A percentile compares a stretch with the other conserved stretches of the same genome.
Evolutionary conservation across 441 rosid genomes (phyloP).

Genomic region (California macrophylla): DNA sequence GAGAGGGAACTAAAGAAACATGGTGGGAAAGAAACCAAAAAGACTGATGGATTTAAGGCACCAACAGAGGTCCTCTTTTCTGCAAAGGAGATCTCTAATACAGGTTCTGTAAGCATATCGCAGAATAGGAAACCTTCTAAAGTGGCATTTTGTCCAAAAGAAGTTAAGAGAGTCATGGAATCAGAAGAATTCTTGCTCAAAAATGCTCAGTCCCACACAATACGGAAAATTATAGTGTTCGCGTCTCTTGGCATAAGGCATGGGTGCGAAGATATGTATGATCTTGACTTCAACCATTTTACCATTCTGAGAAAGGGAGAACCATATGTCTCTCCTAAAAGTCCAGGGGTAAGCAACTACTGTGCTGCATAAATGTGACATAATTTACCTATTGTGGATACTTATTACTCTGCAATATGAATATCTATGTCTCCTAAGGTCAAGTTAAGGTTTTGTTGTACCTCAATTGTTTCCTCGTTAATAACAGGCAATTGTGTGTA

Average conservation of each 20-base stretch:
- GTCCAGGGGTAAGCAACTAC: conserved; percentile 38
- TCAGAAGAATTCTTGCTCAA: conserved; percentile 25
- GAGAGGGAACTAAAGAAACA: conserved; percentile 11
- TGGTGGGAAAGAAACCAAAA: conserved; percentile 14
- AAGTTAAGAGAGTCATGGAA: conserved; percentile 36
- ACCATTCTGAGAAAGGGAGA: conserved; percentile 42
- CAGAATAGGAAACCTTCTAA: conserved; percentile 29
- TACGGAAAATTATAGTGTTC: conserved; percentile 45
- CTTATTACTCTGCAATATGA: too few species aligned
- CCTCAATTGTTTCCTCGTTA: not conserved
- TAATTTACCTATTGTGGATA: too few species aligned
- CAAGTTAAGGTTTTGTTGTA: not conserved
- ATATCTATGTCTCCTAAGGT: not conserved
- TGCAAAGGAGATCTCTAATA: conserved; percentile 14
- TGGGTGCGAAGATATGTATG: conserved; percentile 50
- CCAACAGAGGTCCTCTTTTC: conserved; percentile 15
- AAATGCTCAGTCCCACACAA: conserved; percentile 50
- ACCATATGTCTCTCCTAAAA: conserved; percentile 33
- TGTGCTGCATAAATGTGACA: too few species aligned
- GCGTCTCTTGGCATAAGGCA: conserved; percentile 45
- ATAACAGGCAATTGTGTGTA: not conserved
- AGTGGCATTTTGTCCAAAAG: conserved; percentile 51
- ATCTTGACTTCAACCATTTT: conserved; percentile 48
- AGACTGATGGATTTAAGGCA: conserved; percentile 7
- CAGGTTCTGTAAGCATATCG: conserved; percentile 14